These are phyloP conservation scores for Flaveria trinervia DNA, from an alignment of 129 eudicot genomes.

Conservation along the genomic window DNA sequence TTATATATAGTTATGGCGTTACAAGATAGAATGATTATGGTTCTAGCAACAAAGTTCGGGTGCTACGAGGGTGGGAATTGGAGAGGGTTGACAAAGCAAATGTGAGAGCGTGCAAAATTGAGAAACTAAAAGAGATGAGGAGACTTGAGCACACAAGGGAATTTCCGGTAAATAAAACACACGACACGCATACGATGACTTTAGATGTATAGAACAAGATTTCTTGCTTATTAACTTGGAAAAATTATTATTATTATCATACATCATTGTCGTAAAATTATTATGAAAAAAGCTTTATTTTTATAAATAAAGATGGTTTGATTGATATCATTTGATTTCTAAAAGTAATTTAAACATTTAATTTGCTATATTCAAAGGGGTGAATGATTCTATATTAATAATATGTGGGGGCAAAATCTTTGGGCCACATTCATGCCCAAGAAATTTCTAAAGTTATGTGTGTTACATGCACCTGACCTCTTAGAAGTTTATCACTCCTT, in stretches of 20 bases:
- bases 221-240: neutral
- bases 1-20: neutral
- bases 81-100: too few relatives aligned
- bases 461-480: slow-evolving; percentile 26
- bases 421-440: slow-evolving; percentile 21
- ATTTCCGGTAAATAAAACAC: neutral
- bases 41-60: too few relatives aligned
- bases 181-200: neutral
- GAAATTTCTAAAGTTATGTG: slow-evolving; percentile 14
- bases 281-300: neutral
- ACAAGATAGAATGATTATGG: neutral
- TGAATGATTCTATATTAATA: slow-evolving; percentile 14
- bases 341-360: neutral
- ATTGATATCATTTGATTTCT: neutral
- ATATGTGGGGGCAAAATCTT: neutral
- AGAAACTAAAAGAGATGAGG: too few relatives aligned
- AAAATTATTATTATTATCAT: neutral
- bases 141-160: too few relatives aligned
- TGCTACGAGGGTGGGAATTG: too few relatives aligned
- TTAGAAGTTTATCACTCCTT: slow-evolving; percentile 11
- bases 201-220: neutral
- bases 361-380: neutral
- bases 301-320: neutral
- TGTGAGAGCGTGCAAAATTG: too few relatives aligned
- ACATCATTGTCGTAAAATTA: neutral